Evolutionary conservation across 352 stramenopile genomes (phyloP).

Genomic region (Globisporangium heterothallicum): DNA sequence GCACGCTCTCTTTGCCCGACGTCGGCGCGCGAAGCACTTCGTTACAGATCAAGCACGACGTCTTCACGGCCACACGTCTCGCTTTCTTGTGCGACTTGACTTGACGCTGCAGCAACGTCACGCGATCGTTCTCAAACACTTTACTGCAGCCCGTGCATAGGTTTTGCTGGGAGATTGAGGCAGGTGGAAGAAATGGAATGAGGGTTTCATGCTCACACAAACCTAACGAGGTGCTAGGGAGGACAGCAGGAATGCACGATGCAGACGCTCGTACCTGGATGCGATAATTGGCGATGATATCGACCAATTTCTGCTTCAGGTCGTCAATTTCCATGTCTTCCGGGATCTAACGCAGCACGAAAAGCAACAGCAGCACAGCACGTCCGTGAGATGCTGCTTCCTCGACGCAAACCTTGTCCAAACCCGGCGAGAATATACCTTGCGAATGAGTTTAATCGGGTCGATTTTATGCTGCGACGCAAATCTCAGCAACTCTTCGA

Average conservation of each 20-base stretch:
- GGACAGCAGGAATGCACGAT: neutral
- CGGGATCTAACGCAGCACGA: constrained; percentile 43
- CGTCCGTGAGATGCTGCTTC: too few species aligned
- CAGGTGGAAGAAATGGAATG: too few species aligned
- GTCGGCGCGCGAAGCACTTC: constrained; percentile 46
- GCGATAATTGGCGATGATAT: constrained; percentile 77
- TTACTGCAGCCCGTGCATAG: constrained; percentile 71
- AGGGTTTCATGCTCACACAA: too few species aligned
- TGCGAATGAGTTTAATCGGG: constrained; percentile 78
- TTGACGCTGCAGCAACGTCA: constrained; percentile 63
- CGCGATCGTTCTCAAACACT: constrained; percentile 72
- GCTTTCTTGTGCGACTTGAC: constrained; percentile 56
- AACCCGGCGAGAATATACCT: too few species aligned
- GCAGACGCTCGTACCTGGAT: constrained; percentile 78
- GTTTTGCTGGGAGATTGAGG: constrained; percentile 48
- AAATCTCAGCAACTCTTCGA: constrained; percentile 67
- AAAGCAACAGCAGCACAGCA: neutral
- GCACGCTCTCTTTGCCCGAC: constrained; percentile 39
- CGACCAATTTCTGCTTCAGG: constrained; percentile 74
- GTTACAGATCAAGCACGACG: constrained; percentile 59
- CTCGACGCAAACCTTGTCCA: too few species aligned
- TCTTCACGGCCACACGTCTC: constrained; percentile 51
- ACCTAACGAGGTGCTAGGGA: too few species aligned
- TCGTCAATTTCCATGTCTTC: constrained; percentile 79
- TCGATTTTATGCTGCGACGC: constrained; percentile 81